Percentiles rank a stretch among this genome's conserved stretches.
These are phyloP conservation scores for Komagataella kurtzmanii DNA, from an alignment of 805 yeast genomes.

Conservation along the genomic window DNA sequence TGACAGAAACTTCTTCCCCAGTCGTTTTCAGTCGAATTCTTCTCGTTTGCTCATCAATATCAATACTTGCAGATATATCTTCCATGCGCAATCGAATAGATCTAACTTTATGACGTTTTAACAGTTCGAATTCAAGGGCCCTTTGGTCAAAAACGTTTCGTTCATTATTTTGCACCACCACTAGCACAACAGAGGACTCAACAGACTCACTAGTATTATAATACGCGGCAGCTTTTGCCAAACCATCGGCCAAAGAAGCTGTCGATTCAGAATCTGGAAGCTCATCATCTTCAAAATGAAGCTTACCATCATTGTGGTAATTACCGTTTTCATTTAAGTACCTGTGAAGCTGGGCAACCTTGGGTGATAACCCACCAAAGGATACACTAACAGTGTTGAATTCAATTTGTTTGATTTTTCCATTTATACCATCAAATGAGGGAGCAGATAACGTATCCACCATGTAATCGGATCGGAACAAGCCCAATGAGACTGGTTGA, in stretches of 20 bases:
- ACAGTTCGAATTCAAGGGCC: conserved; percentile 58
- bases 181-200: conserved; percentile 41
- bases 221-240: conserved; percentile 49
- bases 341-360: conserved; percentile 64
- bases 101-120: conserved; percentile 39
- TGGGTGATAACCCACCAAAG: conserved; percentile 80
- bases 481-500: conserved; percentile 65
- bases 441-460: conserved; percentile 27
- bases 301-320: conserved; percentile 29
- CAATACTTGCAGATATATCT: conserved; percentile 33
- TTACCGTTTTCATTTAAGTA: conserved; percentile 46
- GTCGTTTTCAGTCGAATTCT: conserved; percentile 40
- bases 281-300: conserved; percentile 26
- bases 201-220: conserved; percentile 26
- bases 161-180: conserved; percentile 77
- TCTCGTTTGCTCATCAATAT: conserved; percentile 21
- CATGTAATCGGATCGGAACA: conserved; percentile 88
- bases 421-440: conserved; percentile 18
- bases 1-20: conserved; percentile 69
- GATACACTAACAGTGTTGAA: conserved; percentile 94
- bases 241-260: conserved; percentile 46
- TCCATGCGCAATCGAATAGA: conserved; percentile 58
- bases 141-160: conserved; percentile 89
- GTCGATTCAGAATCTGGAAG: conserved; percentile 58
- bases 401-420: conserved; percentile 78